A percentile compares a stretch with the other conserved stretches of the same genome.
phyloP scores from a whole-genome alignment of 1,284 basidiomycete genomes.

The Tremellales sp. region DNA sequence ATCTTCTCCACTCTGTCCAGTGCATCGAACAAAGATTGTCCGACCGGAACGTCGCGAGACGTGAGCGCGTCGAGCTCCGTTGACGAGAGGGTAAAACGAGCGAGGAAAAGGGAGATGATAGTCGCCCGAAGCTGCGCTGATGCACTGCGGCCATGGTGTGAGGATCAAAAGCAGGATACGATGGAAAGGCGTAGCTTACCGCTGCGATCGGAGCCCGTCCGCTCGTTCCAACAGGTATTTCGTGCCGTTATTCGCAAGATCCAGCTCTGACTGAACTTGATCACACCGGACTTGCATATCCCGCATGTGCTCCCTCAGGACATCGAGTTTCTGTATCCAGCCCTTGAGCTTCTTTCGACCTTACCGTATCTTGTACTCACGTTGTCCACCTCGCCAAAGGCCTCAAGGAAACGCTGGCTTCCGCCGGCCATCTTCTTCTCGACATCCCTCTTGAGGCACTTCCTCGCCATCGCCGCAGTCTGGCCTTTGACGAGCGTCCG shows the following conservation, averaged over 20 bases:
- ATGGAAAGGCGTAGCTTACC: conserved; percentile 52
- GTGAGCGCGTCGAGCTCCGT: conserved; percentile 69
- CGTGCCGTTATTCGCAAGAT: conserved; percentile 71
- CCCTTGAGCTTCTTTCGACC: not conserved
- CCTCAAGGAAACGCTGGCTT: conserved; percentile 72
- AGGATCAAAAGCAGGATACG: not conserved
- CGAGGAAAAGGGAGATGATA: conserved; percentile 74
- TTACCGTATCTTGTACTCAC: conserved; percentile 52
- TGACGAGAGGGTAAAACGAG: conserved; percentile 75
- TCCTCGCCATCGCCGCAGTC: conserved; percentile 61
- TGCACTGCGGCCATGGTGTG: conserved; percentile 50
- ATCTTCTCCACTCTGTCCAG: conserved; percentile 85
- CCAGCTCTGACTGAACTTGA: conserved; percentile 72
- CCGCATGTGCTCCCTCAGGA: conserved; percentile 67
- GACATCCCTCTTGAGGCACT: conserved; percentile 75
- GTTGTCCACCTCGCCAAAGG: conserved; percentile 80
- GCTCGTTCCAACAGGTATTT: conserved; percentile 81
- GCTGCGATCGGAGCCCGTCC: conserved; percentile 71
- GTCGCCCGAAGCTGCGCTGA: conserved; percentile 56
- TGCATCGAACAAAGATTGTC: conserved; percentile 68
- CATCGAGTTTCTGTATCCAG: conserved; percentile 64
- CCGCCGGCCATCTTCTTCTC: conserved; percentile 74
- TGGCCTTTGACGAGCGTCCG: conserved; percentile 34
- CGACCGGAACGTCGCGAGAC: conserved; percentile 72
- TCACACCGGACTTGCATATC: conserved; percentile 78